A percentile compares a stretch with the other conserved stretches of the same genome.
Conservation (phyloP, 805 yeast species). For the Zygoascus tannicola region DNA sequence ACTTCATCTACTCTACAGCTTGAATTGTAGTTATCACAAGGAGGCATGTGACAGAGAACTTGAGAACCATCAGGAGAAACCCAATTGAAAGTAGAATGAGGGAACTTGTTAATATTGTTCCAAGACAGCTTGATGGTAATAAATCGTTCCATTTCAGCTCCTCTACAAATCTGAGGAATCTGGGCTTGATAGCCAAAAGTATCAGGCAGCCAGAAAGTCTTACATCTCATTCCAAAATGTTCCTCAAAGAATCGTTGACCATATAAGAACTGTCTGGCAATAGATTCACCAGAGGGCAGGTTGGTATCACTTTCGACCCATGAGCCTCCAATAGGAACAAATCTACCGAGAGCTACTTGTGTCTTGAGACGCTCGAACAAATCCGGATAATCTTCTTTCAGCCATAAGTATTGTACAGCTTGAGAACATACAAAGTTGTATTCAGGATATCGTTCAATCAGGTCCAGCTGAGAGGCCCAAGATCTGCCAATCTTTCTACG, state of each 20-base stretch:
- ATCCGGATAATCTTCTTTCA: conserved; percentile 73
- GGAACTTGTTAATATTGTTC: conserved; percentile 77
- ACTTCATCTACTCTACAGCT: conserved; percentile 76
- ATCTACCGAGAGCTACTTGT: conserved; percentile 53
- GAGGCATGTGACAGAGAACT: conserved; percentile 80
- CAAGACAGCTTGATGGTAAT: conserved; percentile 77
- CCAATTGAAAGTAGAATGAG: conserved; percentile 76
- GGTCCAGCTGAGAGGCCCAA: conserved; percentile 82
- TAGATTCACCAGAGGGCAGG: conserved; percentile 71
- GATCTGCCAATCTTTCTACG: conserved; percentile 83
- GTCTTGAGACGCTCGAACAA: conserved; percentile 49
- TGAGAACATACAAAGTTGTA: conserved; percentile 89
- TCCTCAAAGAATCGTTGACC: conserved; percentile 69
- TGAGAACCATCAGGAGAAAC: conserved; percentile 75
- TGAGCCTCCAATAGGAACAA: conserved; percentile 75
- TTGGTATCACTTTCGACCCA: conserved; percentile 90
- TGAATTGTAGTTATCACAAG: conserved; percentile 81
- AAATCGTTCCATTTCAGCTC: conserved; percentile 62
- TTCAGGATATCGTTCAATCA: conserved; percentile 82
- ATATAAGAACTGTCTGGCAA: conserved; percentile 67
- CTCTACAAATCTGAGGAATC: conserved; percentile 69
- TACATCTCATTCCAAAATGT: conserved; percentile 57
- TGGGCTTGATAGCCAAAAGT: conserved; percentile 83
- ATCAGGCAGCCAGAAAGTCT: conserved; percentile 77
- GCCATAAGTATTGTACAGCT: conserved; percentile 90